These are phyloP conservation scores for Taphrina communis DNA, from an alignment of 1,139 yeast genomes.

Conservation along the genomic window DNA sequence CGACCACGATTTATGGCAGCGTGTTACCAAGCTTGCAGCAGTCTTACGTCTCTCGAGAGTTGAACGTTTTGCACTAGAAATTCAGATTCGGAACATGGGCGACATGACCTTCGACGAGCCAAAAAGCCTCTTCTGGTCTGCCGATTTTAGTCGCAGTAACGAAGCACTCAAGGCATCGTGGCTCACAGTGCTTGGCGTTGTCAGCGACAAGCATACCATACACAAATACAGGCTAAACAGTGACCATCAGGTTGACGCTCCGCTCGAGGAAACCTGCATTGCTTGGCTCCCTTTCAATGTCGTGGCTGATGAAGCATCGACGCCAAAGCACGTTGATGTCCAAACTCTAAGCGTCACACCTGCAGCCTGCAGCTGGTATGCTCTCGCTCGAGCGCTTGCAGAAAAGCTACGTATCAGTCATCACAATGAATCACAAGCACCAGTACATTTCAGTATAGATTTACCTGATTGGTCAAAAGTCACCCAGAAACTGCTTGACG, in stretches of 20 bases:
- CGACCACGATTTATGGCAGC: conserved; percentile 49
- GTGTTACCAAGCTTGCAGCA: conserved; percentile 42
- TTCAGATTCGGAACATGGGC: conserved; percentile 1
- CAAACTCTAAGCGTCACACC: conserved; percentile 4
- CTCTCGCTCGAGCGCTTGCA: conserved; percentile 13
- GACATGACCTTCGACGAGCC: neutral
- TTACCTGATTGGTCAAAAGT: conserved; percentile 15
- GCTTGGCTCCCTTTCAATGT: neutral
- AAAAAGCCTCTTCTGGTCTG: conserved; percentile 8
- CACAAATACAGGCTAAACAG: neutral
- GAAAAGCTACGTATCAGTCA: conserved; percentile 17
- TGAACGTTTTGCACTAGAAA: conserved; percentile 43
- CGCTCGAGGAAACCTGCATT: neutral
- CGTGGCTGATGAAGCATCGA: neutral
- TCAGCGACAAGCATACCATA: neutral
- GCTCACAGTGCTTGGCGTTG: neutral
- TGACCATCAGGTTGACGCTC: neutral
- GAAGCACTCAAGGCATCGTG: conserved; percentile 5
- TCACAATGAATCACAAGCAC: neutral
- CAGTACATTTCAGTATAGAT: conserved; percentile 25
- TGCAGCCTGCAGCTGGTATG: conserved; percentile 20
- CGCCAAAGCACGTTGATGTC: neutral
- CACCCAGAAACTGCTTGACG: neutral
- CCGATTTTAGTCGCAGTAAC: neutral
- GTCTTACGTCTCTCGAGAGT: conserved; percentile 40